A percentile compares a stretch with the other conserved stretches of the same genome.
Conservation (phyloP, 208 protist species). For the Wallacemonas sp. region DNA sequence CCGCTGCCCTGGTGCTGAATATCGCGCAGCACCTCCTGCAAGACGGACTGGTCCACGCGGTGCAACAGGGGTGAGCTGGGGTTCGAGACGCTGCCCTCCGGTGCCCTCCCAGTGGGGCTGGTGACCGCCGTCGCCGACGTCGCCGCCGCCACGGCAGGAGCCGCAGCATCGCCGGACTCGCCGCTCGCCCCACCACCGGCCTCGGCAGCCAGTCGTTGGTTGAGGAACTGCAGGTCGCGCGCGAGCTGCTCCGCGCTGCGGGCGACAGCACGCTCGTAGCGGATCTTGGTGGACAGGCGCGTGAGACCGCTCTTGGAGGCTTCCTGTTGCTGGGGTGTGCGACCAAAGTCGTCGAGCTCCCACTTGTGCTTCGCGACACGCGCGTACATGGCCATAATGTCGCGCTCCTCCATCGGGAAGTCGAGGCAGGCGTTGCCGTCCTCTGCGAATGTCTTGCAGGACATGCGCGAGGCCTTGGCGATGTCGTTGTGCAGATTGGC, state of each 20-base stretch:
- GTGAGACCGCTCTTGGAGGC: slow-evolving; percentile 23
- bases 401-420: slow-evolving; percentile 57
- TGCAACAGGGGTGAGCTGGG: slow-evolving; percentile 1
- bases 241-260: slow-evolving; percentile 12
- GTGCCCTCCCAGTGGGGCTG: too few species aligned
- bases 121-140: too few species aligned
- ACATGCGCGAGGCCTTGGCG: slow-evolving; percentile 56
- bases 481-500: slow-evolving; percentile 81
- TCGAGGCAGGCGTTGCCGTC: slow-evolving; percentile 76
- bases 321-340: slow-evolving; percentile 76
- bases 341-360: slow-evolving; percentile 69
- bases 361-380: slow-evolving; percentile 68
- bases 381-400: slow-evolving; percentile 76
- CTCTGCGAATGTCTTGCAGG: slow-evolving; percentile 56
- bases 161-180: too few species aligned
- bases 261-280: slow-evolving; percentile 3
- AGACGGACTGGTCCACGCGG: slow-evolving; percentile 6
- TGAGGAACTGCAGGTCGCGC: slow-evolving; percentile 7
- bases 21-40: slow-evolving; percentile 11
- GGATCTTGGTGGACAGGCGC: slow-evolving; percentile 39
- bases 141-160: too few species aligned
- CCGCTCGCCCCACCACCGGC: not conserved
- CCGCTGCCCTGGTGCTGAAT: not conserved
- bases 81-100: too few species aligned
- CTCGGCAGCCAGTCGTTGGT: not conserved